Evolutionary conservation across 306 rosid species (phyloP), one percentile per base, ranked within the genome.

Genomic region (Fragaria nilgerrensis): DNA sequence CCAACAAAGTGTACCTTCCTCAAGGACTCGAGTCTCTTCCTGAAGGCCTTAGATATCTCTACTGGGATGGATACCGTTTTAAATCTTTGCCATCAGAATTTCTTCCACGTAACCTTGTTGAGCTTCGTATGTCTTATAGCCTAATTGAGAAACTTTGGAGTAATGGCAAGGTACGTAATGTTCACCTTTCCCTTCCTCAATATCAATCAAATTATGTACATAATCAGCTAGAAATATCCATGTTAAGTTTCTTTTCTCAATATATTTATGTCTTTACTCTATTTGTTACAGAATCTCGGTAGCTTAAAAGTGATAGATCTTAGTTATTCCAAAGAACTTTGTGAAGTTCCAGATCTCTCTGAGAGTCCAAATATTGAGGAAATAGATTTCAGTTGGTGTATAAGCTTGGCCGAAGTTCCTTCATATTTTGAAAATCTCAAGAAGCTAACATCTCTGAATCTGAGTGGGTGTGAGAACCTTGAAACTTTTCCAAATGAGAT

Each of bases 261-360:
- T 55, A 7, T n/a, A 19, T 56, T 7, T 20, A 53, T 20, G 11
- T 56, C 14, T 22, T 10, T 10, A 58, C 2, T 22, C 11, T 58
- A 2, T 69, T 22, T 77, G 17, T 70, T 47, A 27, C 52, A 82
- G 85, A 32, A 45, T 15, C 67, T 82, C 15, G 62, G 5, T 8
- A 66, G 49, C 12, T 47, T 82, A 39, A 68, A 36, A 59, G 2
- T 1, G 13, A 22, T 82, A 14, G n/a, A 82, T 22, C 81, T 82
- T 12, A 9, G 12, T 5, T 0, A 41, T 22, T 82, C 75, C 37
- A 9, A 19, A 32, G 2, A 23, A 6, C 50, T 82, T 39, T 55
- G 14, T 59, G 71, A 77, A 45, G 27, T 72, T 13, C 85, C 85
- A 23, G 37, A 82, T 77, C 73, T 82, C 3, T 77, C 85, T 15